These are phyloP conservation scores for Alternaria sp. DNA, from an alignment of 2,329 filamentous ascomycete species.

Conservation along the genomic window DNA sequence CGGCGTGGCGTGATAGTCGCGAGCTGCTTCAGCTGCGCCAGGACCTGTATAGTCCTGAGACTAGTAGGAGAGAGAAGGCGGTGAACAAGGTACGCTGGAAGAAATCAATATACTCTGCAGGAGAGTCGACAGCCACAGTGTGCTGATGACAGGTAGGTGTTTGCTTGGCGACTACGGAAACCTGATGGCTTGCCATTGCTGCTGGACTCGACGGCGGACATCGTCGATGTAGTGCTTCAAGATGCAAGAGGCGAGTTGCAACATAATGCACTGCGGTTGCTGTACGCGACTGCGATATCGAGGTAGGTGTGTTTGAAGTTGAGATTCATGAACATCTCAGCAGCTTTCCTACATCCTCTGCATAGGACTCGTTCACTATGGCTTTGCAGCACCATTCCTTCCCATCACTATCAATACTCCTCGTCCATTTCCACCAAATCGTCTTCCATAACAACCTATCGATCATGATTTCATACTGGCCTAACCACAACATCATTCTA, in stretches of 20 bases:
- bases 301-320: constrained; percentile 55
- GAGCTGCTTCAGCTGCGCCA: constrained; percentile 71
- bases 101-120: neutral
- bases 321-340: neutral
- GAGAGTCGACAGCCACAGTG: neutral
- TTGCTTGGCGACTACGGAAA: constrained; percentile 42
- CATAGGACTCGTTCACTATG: neutral
- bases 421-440: neutral
- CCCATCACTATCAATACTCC: neutral
- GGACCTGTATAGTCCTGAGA: constrained; percentile 64
- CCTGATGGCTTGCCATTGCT: constrained; percentile 68
- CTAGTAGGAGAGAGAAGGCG: constrained; percentile 42
- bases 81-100: constrained; percentile 47
- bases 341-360: neutral
- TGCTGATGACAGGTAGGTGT: constrained; percentile 36
- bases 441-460: neutral
- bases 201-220: constrained; percentile 77
- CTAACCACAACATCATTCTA: neutral
- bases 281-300: constrained; percentile 77
- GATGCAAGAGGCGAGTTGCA: constrained; percentile 59
- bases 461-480: neutral
- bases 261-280: constrained; percentile 68
- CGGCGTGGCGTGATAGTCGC: constrained; percentile 65
- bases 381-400: neutral
- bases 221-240: constrained; percentile 72